These are phyloP conservation scores for Globisporangium rhizosaccharum DNA, from an alignment of 352 stramenopile species.

Conservation along the genomic window DNA sequence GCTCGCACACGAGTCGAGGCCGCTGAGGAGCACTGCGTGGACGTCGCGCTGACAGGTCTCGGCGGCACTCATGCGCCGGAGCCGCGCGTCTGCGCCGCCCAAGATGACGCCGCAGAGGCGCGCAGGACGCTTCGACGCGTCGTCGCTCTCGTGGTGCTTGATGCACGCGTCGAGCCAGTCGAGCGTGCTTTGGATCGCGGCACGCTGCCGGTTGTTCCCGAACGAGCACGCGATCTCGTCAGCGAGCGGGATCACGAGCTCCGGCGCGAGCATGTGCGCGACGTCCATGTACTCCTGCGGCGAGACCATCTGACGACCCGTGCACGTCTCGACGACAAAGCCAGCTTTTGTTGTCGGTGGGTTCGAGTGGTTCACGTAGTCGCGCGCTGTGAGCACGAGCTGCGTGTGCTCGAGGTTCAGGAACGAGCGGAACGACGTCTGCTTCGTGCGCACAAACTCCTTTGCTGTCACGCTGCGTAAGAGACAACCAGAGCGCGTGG, in stretches of 20 bases:
- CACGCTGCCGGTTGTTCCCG: constrained; percentile 59
- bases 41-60: constrained; percentile 70
- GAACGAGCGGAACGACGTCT: constrained; percentile 40
- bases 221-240: constrained; percentile 58
- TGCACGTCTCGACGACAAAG: constrained; percentile 56
- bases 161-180: constrained; percentile 71
- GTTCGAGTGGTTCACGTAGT: constrained; percentile 60
- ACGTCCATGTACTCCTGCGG: constrained; percentile 57
- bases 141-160: constrained; percentile 2
- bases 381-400: constrained; percentile 60
- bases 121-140: constrained; percentile 1
- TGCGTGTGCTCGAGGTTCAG: constrained; percentile 38
- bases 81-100: constrained; percentile 46
- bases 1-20: constrained; percentile 41
- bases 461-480: constrained; percentile 24
- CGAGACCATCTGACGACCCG: constrained; percentile 39
- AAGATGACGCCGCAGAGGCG: constrained; percentile 64
- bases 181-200: constrained; percentile 55
- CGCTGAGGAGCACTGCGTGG: constrained; percentile 61
- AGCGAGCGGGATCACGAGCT: constrained; percentile 58
- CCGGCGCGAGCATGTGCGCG: constrained; percentile 36
- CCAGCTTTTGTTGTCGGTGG: constrained; percentile 45
- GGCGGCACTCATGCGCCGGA: constrained; percentile 43
- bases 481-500: too few relatives aligned
- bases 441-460: constrained; percentile 30